Evolutionary conservation across 23 red algal species (phyloP), one percentile per base, ranked within the genome.

Genomic region (Gracilaria gracilis): DNA sequence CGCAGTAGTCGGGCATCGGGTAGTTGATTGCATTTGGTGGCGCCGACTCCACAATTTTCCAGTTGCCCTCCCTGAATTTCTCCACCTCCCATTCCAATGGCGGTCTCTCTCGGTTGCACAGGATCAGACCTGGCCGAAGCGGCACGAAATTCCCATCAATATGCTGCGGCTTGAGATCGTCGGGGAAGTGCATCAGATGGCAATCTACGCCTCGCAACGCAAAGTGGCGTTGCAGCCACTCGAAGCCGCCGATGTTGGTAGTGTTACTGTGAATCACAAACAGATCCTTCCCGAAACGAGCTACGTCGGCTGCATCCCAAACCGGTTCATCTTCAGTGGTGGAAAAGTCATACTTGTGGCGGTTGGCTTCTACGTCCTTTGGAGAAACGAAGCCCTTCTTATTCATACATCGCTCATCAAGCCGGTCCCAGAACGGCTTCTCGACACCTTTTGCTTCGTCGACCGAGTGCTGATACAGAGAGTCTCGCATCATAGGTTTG

Each of bases 251-350:
- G 19, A 33, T 29, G 48, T 86, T 86, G n/a, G 82, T 86, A 42
- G 82, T 86, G 62, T 69, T 86, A 55, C 62, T 72, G 20, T 44
- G 62, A 48, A 72, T 69, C 9, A 69, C 65, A 50, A 71, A 86
- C 0, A 86, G 40, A 65, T 86, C 62, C 33, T 86, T 86, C 23
- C 82, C 82, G 4, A 74, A 1, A 2, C 82, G 58, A 50, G 62
- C 65, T 23, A 86, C 61, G 25, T 86, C 82, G 8, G 82, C 82
- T 35, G 82, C 82, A 86, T 86, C 82, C 62, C 61, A 86, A 9
- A 86, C 38, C 1, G 66, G 61, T 28, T 86, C 82, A 28, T 69
- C 65, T 51, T 86, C 82, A 5, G 61, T 86, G 13, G 66, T 69
- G 24, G 66, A 5, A 27, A 54, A 86, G 37, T 86, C 62, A 73